Evolutionary conservation across 2,329 filamentous ascomycete genomes (phyloP).

Genomic region (Penicillium oxalicum): DNA sequence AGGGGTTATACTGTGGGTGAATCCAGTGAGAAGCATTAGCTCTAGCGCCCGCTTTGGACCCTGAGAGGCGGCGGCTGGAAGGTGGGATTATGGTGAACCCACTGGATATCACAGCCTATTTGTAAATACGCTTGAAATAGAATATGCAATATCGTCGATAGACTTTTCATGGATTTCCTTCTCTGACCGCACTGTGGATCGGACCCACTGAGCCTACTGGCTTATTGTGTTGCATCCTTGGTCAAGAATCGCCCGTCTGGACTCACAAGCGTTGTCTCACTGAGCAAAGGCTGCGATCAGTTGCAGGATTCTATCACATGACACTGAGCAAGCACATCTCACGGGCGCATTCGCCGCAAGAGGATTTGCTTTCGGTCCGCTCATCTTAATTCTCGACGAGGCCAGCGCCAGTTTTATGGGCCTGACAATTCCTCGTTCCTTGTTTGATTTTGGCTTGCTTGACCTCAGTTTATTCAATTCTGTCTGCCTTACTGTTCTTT

Average conservation of each 20-base stretch:
- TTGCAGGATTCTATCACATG: slow-evolving; percentile 18
- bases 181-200: too few species aligned
- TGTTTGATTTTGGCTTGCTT: too few species aligned
- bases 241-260: too few species aligned
- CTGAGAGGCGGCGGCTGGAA: background rate
- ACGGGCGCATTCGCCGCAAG: slow-evolving; percentile 19
- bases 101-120: background rate
- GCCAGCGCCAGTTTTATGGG: too few species aligned
- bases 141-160: background rate
- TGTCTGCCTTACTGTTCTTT: background rate
- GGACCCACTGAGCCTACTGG: too few species aligned
- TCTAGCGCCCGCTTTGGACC: slow-evolving; percentile 16
- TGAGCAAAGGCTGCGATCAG: background rate
- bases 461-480: background rate
- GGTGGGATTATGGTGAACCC: background rate
- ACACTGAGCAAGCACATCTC: slow-evolving; percentile 6
- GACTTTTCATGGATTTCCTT: background rate
- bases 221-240: too few species aligned
- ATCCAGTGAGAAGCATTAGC: slow-evolving; percentile 34
- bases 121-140: slow-evolving; percentile 2
- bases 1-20: slow-evolving; percentile 78
- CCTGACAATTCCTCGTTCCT: too few species aligned
- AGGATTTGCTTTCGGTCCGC: slow-evolving; percentile 5
- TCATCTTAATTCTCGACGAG: background rate
- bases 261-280: background rate